Conservation (phyloP, 345 rosid species). For the rapeseed (Brassica napus) region Da-Ae NC_063439.1:6511501-6512000, state of each 20-base stretch:
- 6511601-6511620: constrained; percentile 86
- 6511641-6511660: constrained; percentile 74
- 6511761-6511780: constrained; percentile 84
- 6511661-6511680: constrained; percentile 96
- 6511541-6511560: constrained; percentile 1
- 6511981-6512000: constrained; percentile 80
- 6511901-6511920: constrained; percentile 66
- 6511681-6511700: constrained; percentile 90
- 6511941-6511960: constrained; percentile 98
- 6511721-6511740: constrained; percentile 97
- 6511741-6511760: constrained; percentile 87
- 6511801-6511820: constrained; percentile 3
- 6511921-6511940: constrained; percentile 94
- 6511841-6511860: background rate
- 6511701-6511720: constrained; percentile 90
- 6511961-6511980: constrained; percentile 88
- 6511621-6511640: constrained; percentile 82
- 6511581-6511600: constrained; percentile 4
- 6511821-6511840: background rate
- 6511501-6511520: constrained; percentile 95
- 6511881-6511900: constrained; percentile 26
- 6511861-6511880: background rate
- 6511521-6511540: constrained; percentile 64
- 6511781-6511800: constrained; percentile 47
- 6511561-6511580: background rate